These are phyloP conservation scores for Platanthera zijinensis DNA, from an alignment of 106 monocot genomes.

Conservation along the genomic window DNA sequence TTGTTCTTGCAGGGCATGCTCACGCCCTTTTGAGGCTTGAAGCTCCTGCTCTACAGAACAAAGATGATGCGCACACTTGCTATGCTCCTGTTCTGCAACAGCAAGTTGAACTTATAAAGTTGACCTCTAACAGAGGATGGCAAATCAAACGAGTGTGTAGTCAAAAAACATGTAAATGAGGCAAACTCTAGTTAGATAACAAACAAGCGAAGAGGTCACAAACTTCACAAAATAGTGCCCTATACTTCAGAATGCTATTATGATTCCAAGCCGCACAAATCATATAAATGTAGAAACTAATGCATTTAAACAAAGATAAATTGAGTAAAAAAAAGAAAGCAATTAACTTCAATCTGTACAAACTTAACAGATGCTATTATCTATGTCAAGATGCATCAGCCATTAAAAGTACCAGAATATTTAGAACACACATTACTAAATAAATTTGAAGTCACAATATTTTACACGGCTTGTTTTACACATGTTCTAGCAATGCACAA, in stretches of 20 bases:
- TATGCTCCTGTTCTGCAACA: slow-evolving; percentile 46
- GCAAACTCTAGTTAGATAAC: neutral
- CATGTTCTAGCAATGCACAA: neutral
- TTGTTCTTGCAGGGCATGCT: slow-evolving; percentile 41
- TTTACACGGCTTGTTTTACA: neutral
- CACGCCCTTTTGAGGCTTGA: slow-evolving; percentile 64
- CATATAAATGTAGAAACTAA: neutral
- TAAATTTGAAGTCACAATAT: neutral
- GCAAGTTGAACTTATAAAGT: neutral
- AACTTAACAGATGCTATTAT: neutral
- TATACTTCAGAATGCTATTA: neutral
- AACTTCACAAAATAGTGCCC: neutral
- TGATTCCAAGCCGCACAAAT: neutral
- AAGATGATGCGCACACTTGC: slow-evolving; percentile 27
- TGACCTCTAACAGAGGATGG: neutral
- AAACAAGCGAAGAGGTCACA: neutral
- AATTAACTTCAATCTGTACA: neutral
- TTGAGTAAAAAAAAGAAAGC: slow-evolving; percentile 1
- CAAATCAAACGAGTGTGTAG: neutral
- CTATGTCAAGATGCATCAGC: neutral
- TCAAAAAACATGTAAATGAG: neutral
- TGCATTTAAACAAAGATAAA: neutral
- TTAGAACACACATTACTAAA: neutral
- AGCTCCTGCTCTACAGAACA: slow-evolving; percentile 48
- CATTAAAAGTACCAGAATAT: neutral